Evolutionary conservation across 164 flowering plant genomes (phyloP), one percentile per base, ranked within the genome.

Genomic region (Aristolochia californica): DNA sequence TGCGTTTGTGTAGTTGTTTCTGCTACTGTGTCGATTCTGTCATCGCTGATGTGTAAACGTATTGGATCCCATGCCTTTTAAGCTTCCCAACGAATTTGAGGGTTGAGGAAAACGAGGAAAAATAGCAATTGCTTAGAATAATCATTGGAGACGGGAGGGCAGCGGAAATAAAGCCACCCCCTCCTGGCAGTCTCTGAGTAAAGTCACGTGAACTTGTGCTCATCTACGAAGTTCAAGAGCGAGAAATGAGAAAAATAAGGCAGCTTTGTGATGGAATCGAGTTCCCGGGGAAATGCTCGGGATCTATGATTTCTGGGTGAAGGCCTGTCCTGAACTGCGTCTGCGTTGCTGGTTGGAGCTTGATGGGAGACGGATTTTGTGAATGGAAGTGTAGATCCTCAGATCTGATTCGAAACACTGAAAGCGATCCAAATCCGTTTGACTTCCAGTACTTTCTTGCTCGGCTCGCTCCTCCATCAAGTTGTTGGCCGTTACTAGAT

Each of bases 181-280:
- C 23, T 17, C 53, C 34, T 69, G 62, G 74, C 58, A 38, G 51
- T 13, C 12, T 55, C 67, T 65, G 67, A 27, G 28, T 56, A 17
- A 27, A 61, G 30, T 68, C 75, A 72, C 72, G 75, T 68, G 75
- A 56, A 68, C 26, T 30, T 13, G 50, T 43, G n/a, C 24, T 56
- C 44, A 62, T 53, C 64, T 51, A 43, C 57, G 30, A 45, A 56
- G 52, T 47, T 38, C 14, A 22, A 38, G 43, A 40, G 48, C 38
- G 58, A 26, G 34, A 47, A 22, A 43, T 9, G 23, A 30, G 22
- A 17, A 45, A 53, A 21, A 58, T 26, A 24, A 53, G 24, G 40
- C 10, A 28, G 28, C 10, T 47, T 63, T 60, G 51, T 49, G 54
- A 54, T 43, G 53, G 11, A 45, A 5, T 17, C 13, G 30, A 14